These are phyloP conservation scores for Sphagnum tenellum DNA, from an alignment of 225 moss, liverwort and hornwort species.

Conservation along the genomic window DNA sequence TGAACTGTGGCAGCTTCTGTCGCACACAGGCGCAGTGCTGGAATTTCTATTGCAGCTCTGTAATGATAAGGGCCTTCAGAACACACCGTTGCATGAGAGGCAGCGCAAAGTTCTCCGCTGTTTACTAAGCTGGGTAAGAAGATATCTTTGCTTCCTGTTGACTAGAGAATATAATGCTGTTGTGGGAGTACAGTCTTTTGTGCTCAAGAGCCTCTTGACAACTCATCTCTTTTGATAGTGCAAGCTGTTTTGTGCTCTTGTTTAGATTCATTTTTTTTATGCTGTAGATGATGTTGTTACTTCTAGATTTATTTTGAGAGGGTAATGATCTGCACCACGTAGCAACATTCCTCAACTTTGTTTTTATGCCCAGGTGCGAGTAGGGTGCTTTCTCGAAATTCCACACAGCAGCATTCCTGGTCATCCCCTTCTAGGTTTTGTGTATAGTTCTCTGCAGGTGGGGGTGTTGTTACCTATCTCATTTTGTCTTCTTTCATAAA, in stretches of 20 bases:
- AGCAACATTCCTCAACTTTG: neutral
- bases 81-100: constrained; percentile 42
- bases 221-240: too few relatives aligned
- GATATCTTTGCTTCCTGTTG: too few relatives aligned
- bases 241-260: too few relatives aligned
- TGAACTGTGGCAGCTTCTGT: constrained; percentile 57
- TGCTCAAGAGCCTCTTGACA: too few relatives aligned
- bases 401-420: constrained; percentile 68
- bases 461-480: neutral
- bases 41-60: constrained; percentile 85
- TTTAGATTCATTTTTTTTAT: too few relatives aligned
- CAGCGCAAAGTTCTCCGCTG: constrained; percentile 83
- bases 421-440: constrained; percentile 87
- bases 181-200: too few relatives aligned
- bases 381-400: constrained; percentile 85
- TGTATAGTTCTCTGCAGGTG: constrained; percentile 86
- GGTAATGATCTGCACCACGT: too few relatives aligned
- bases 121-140: constrained; percentile 85
- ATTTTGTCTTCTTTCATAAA: too few relatives aligned
- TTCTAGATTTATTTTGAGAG: too few relatives aligned
- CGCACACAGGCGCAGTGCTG: constrained; percentile 78
- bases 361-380: constrained; percentile 51
- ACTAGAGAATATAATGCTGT: too few relatives aligned
- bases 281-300: too few relatives aligned
- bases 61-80: constrained; percentile 48